phyloP scores from a whole-genome alignment of 306 rosid species.

The Trifolium pratense region DNA sequence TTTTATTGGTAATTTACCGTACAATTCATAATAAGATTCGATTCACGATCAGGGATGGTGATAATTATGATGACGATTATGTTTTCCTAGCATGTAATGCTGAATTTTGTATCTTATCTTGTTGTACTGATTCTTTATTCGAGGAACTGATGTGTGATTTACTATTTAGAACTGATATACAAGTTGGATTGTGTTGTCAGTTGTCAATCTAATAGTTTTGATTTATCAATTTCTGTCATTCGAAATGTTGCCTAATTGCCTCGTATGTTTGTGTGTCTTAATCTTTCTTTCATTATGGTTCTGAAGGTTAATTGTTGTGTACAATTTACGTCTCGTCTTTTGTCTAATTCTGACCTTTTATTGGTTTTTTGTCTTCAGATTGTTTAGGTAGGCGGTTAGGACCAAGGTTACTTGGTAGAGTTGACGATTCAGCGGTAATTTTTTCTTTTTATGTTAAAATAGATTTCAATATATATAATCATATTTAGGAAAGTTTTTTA shows the following conservation, averaged over 20 bases:
- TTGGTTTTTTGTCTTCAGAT: slow-evolving; percentile 62
- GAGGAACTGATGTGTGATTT: slow-evolving; percentile 19
- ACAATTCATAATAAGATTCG: background rate
- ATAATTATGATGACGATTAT: background rate
- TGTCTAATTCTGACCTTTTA: slow-evolving; percentile 37
- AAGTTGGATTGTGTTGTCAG: slow-evolving; percentile 15
- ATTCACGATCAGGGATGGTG: background rate
- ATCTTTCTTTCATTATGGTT: slow-evolving; percentile 29
- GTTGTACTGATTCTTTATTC: slow-evolving; percentile 19
- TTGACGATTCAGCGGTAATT: slow-evolving; percentile 87
- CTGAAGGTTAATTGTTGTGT: slow-evolving; percentile 32
- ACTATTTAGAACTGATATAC: slow-evolving; percentile 13
- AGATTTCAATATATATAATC: background rate
- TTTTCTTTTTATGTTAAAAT: slow-evolving; percentile 15
- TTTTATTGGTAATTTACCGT: background rate
- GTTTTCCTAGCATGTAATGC: slow-evolving; percentile 4
- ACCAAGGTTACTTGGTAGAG: slow-evolving; percentile 93
- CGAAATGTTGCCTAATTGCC: slow-evolving; percentile 4
- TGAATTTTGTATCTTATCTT: slow-evolving; percentile 8
- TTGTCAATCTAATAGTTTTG: slow-evolving; percentile 15
- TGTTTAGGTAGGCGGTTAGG: slow-evolving; percentile 99
- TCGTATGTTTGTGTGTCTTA: slow-evolving; percentile 4
- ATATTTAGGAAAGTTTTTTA: slow-evolving; percentile 17
- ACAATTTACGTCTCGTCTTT: background rate
- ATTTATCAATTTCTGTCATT: slow-evolving; percentile 9